These are phyloP conservation scores for Tricholoma bakamatsutake DNA, from an alignment of 768 basidiomycete genomes.

Conservation along the genomic window DNA sequence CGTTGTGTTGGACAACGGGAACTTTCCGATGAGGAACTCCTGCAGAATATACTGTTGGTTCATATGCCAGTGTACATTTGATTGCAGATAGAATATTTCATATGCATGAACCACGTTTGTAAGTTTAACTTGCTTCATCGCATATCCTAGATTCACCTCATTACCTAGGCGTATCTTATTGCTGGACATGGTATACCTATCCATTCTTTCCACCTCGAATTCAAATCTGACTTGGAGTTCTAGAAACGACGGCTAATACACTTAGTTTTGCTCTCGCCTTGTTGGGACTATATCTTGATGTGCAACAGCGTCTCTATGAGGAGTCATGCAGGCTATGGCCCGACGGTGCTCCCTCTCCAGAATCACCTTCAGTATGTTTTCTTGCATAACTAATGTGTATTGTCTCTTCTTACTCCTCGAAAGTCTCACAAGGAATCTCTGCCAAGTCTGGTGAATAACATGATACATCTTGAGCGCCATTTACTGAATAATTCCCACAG, in stretches of 20 bases:
- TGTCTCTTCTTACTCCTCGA: not conserved
- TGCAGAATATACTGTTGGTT: no score
- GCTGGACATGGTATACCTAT: slow-evolving; percentile 39
- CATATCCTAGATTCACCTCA: not conserved
- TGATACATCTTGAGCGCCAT: not conserved
- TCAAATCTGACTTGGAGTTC: not conserved
- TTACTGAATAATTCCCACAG: slow-evolving; percentile 16
- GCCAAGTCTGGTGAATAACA: slow-evolving; percentile 26
- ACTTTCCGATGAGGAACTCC: slow-evolving; percentile 38
- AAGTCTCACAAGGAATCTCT: slow-evolving; percentile 37
- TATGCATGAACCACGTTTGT: no score
- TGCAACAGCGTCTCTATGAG: slow-evolving; percentile 39
- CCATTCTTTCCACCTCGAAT: not conserved
- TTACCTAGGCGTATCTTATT: slow-evolving; percentile 35
- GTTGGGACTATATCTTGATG: slow-evolving; percentile 45
- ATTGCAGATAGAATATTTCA: no score
- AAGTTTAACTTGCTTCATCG: slow-evolving; percentile 9
- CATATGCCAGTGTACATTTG: no score
- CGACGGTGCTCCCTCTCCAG: slow-evolving; percentile 21
- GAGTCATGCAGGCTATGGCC: slow-evolving; percentile 38
- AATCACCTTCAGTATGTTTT: slow-evolving; percentile 23
- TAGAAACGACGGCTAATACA: slow-evolving; percentile 44
- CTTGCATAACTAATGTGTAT: not conserved
- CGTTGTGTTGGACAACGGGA: slow-evolving; percentile 20
- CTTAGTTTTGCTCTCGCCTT: slow-evolving; percentile 36